These are phyloP conservation scores for Colletotrichum sp. DNA, from an alignment of 2,329 filamentous ascomycete species.

Conservation along the genomic window DNA sequence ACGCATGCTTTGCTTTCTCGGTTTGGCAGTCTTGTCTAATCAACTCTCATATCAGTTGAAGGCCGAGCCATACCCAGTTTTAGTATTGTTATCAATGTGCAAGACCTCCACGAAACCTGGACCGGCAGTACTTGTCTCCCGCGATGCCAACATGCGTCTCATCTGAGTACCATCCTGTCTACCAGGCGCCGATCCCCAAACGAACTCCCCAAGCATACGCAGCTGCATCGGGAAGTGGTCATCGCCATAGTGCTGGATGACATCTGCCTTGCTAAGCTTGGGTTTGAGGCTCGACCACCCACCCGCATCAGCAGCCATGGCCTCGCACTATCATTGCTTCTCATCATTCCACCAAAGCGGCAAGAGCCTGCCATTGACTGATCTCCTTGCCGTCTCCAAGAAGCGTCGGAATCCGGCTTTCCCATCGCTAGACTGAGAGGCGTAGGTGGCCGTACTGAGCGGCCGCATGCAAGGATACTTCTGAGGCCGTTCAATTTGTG, in stretches of 20 bases:
- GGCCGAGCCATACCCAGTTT: neutral
- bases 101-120: neutral
- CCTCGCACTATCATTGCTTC: constrained; percentile 43
- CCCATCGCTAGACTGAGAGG: constrained; percentile 21
- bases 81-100: neutral
- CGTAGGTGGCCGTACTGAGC: too few species aligned
- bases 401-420: constrained; percentile 42
- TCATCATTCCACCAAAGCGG: constrained; percentile 49
- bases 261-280: constrained; percentile 35
- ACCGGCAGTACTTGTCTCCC: neutral
- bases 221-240: constrained; percentile 52
- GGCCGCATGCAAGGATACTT: constrained; percentile 3
- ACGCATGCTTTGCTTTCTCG: neutral
- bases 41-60: neutral
- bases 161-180: constrained; percentile 30
- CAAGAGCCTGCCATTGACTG: constrained; percentile 35
- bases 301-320: constrained; percentile 29
- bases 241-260: constrained; percentile 49
- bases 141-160: constrained; percentile 25
- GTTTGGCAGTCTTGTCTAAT: neutral
- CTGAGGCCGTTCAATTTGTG: neutral
- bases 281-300: constrained; percentile 33
- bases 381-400: constrained; percentile 24
- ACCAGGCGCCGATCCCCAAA: constrained; percentile 36
- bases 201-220: constrained; percentile 49